Evolutionary conservation across 1,284 basidiomycete genomes (phyloP).

Genomic region (Meripilus lineatus): DNA sequence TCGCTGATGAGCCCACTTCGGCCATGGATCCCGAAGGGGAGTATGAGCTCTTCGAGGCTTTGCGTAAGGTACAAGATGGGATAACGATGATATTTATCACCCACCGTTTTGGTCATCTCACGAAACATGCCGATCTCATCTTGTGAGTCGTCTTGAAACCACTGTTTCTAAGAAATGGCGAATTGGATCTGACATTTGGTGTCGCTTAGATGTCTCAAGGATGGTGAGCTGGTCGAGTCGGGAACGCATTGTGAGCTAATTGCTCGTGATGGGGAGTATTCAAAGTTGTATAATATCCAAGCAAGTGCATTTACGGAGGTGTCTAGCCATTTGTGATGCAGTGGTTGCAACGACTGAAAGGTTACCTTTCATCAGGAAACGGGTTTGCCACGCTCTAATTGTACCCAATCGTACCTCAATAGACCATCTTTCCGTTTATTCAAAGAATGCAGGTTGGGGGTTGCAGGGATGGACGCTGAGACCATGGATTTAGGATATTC

Average conservation of each 20-base stretch:
- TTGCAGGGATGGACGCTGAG: too few species aligned
- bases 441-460: too few species aligned
- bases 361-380: too few species aligned
- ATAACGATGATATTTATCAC: constrained; percentile 75
- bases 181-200: background rate
- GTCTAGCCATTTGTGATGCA: too few species aligned
- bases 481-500: too few species aligned
- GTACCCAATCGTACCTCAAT: too few species aligned
- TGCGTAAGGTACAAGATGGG: constrained; percentile 51
- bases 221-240: constrained; percentile 48
- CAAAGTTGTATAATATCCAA: constrained; percentile 52
- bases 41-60: constrained; percentile 51
- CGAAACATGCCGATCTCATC: constrained; percentile 62
- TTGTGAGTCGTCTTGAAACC: constrained; percentile 45
- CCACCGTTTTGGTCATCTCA: constrained; percentile 67
- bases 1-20: constrained; percentile 14
- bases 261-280: constrained; percentile 49
- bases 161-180: background rate
- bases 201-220: constrained; percentile 51
- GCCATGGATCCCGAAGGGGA: constrained; percentile 16
- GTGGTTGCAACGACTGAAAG: too few species aligned
- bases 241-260: constrained; percentile 57
- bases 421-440: too few species aligned
- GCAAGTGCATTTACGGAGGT: background rate
- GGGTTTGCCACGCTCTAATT: too few species aligned